These are phyloP conservation scores for Allium sativum DNA, from an alignment of 106 monocot genomes.

Conservation along the genomic window DNA sequence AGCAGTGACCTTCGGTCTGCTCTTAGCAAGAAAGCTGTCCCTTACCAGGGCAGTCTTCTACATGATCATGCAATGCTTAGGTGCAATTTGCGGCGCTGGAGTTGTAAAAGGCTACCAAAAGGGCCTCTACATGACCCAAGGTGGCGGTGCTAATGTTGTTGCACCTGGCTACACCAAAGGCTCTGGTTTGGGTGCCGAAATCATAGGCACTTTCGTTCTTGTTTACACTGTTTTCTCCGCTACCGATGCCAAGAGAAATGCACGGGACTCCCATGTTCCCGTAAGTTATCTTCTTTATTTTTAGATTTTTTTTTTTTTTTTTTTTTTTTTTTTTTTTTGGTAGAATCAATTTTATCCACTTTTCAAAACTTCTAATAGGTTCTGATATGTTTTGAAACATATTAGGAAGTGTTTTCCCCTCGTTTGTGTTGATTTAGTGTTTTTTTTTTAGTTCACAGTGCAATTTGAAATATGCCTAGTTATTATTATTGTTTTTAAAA, in stretches of 20 bases:
- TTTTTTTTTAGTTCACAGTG: too few species aligned
- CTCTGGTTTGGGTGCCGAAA: conserved; percentile 38
- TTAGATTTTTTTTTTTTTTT: too few species aligned
- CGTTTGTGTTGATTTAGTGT: too few species aligned
- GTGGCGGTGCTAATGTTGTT: conserved; percentile 33
- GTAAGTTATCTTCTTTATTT: conserved; percentile 12
- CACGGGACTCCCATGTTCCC: conserved; percentile 44
- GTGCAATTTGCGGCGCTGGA: conserved; percentile 17
- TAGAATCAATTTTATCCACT: background rate
- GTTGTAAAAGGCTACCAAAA: conserved; percentile 21
- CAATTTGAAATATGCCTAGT: too few species aligned
- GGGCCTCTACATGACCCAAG: conserved; percentile 5
- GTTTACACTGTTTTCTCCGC: conserved; percentile 47
- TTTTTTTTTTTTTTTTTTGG: too few species aligned
- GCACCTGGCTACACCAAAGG: conserved; percentile 34
- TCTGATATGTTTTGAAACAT: background rate
- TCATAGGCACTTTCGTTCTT: conserved; percentile 40
- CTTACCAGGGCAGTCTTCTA: conserved; percentile 36
- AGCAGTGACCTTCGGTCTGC: conserved; percentile 38
- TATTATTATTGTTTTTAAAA: too few species aligned
- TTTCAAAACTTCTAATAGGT: background rate
- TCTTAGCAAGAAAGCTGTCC: conserved; percentile 38
- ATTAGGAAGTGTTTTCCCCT: too few species aligned
- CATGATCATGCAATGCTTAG: conserved; percentile 33
- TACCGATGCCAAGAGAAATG: conserved; percentile 45